Evolutionary conservation across 805 yeast species (phyloP).

Genomic region (Saturnispora zaruensis): DNA sequence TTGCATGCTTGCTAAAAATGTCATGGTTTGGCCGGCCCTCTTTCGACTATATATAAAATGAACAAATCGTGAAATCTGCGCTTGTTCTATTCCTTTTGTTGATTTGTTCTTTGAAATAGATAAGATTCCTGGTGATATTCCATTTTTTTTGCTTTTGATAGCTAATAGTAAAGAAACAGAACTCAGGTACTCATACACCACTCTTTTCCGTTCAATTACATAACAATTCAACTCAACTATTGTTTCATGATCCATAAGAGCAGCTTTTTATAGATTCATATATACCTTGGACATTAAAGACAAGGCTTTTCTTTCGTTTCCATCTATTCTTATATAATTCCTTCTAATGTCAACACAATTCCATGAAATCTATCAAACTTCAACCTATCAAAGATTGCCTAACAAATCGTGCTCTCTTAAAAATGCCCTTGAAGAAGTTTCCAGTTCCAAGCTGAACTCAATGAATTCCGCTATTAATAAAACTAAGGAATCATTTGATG

Average conservation of each 20-base stretch:
- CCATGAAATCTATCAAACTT: neutral
- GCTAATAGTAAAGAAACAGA: neutral
- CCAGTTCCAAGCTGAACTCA: constrained; percentile 3
- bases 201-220: neutral
- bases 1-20: neutral
- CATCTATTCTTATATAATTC: neutral
- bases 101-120: neutral
- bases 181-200: neutral
- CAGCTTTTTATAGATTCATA: neutral
- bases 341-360: neutral
- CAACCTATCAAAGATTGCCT: neutral
- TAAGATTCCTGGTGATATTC: neutral
- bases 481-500: neutral
- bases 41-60: neutral
- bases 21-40: neutral
- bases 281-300: neutral
- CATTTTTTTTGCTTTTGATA: neutral
- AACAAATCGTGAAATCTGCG: neutral
- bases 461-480: neutral
- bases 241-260: neutral
- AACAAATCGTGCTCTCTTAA: neutral
- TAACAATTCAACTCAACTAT: neutral
- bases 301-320: neutral
- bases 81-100: neutral
- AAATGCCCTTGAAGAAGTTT: neutral